Evolutionary conservation across 345 rosid genomes (phyloP), one percentile per base, ranked within the genome.

Genomic region (Hypericum androsaemum): DNA sequence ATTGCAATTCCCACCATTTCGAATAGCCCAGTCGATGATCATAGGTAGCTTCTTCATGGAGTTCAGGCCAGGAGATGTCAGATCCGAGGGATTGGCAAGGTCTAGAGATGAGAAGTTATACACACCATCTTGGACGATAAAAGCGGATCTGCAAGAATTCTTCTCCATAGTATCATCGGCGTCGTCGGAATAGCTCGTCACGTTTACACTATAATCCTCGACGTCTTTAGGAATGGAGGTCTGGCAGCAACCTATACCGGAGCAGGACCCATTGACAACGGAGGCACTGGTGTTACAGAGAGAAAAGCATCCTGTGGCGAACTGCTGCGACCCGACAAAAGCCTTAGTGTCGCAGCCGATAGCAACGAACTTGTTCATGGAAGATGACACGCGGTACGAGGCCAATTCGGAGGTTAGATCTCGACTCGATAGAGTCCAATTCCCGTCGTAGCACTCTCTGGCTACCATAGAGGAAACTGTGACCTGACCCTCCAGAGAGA

Each of bases 101-200:
- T n/a, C n/a, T n/a, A n/a, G n/a, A n/a, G n/a, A n/a, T n/a, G n/a
- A n/a, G n/a, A n/a, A n/a, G n/a, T n/a, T n/a, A n/a, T n/a, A n/a
- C n/a, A n/a, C n/a, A n/a, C n/a, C n/a, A 4, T 43, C 54, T 10
- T 58, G 62, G 16, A 12, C 71, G 16, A 62, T 6, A 47, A 70
- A 65, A 5, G 67, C 57, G 40, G 56, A 62, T 51, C 67, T 58
- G 44, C 74, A 70, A 3, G 61, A 63, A 53, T 53, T 70, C 56
- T 56, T 56, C 9, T 12, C 6, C 43, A 39, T 8, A 1, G 50
- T 50, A 0, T 10, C 0, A 10, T 3, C n/a, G n/a, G n/a, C 7
- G 13, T 71, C 62, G 8, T 32, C 14, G 0, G 12, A 0, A 35
- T 6, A 0, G 28, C 57, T 54, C 0, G 0, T 0, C 1, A 42